Percentiles rank a stretch among this genome's conserved stretches.
Conservation (phyloP, 2,329 filamentous ascomycete genomes). For the Aspergillus piperis region DNA sequence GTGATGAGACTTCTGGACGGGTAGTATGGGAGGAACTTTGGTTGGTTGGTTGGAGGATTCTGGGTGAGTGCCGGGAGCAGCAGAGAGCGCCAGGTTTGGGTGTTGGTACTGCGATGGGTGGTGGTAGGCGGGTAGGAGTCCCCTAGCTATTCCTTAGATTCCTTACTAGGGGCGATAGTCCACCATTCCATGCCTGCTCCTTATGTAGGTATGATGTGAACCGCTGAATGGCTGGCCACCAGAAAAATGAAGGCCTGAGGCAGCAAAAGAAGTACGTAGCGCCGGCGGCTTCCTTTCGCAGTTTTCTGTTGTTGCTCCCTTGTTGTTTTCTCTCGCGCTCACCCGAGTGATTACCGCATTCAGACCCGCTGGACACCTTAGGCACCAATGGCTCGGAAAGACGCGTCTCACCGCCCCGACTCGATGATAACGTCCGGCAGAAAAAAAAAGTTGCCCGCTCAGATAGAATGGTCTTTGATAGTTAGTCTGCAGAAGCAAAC, state of each 20-base stretch:
- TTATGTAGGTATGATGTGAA: constrained; percentile 2
- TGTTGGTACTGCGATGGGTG: constrained; percentile 3
- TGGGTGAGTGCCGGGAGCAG: constrained; percentile 21
- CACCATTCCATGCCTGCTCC: background rate
- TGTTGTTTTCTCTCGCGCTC: background rate
- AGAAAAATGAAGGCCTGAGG: background rate
- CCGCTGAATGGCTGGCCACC: background rate
- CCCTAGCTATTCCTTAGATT: constrained; percentile 1
- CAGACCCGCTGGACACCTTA: constrained; percentile 16
- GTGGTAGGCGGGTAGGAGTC: constrained; percentile 1
- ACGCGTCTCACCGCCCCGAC: constrained; percentile 17
- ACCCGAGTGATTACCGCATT: constrained; percentile 5
- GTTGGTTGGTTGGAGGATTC: constrained; percentile 24
- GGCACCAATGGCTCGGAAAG: constrained; percentile 7
- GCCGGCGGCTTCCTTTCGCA: background rate
- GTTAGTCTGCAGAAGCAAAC: background rate
- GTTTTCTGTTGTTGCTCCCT: background rate
- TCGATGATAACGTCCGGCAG: constrained; percentile 22
- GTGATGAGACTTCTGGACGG: constrained; percentile 25
- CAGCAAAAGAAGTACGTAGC: background rate
- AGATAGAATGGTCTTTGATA: constrained; percentile 4
- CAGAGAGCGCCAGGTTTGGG: constrained; percentile 6
- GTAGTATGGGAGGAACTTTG: constrained; percentile 23
- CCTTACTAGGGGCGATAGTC: constrained; percentile 3
- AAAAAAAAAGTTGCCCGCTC: constrained; percentile 29